Percentiles rank a stretch among this genome's conserved stretches.
Evolutionary conservation across 2,329 filamentous ascomycete genomes (phyloP).

Genomic region (Pseudogymnoascus sp.): DNA sequence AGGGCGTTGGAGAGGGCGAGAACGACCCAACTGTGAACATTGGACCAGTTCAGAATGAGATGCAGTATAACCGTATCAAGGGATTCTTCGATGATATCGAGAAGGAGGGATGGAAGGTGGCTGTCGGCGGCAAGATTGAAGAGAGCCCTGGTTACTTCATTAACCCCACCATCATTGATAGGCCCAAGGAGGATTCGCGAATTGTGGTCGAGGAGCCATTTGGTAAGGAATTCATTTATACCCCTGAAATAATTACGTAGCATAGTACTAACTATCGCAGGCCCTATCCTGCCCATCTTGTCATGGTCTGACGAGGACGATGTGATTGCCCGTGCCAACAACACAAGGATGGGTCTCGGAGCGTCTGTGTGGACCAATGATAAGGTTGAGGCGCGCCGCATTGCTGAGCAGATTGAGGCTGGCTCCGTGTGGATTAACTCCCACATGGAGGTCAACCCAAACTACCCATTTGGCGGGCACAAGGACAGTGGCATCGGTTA

Average conservation of each 20-base stretch:
- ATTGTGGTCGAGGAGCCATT: slow-evolving; percentile 54
- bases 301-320: slow-evolving; percentile 55
- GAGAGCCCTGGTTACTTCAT: slow-evolving; percentile 44
- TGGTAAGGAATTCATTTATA: slow-evolving; percentile 26
- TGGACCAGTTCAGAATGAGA: slow-evolving; percentile 55
- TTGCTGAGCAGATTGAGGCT: slow-evolving; percentile 48
- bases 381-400: slow-evolving; percentile 40
- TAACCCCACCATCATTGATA: slow-evolving; percentile 49
- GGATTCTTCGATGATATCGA: slow-evolving; percentile 47
- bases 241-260: neutral
- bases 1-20: slow-evolving; percentile 40
- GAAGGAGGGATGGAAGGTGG: slow-evolving; percentile 44
- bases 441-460: slow-evolving; percentile 39
- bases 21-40: slow-evolving; percentile 29
- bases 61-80: slow-evolving; percentile 55
- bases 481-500: slow-evolving; percentile 30
- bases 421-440: slow-evolving; percentile 58
- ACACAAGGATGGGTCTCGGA: slow-evolving; percentile 46
- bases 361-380: slow-evolving; percentile 53
- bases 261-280: slow-evolving; percentile 29
- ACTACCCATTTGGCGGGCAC: slow-evolving; percentile 31
- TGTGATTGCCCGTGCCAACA: slow-evolving; percentile 50
- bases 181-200: slow-evolving; percentile 46
- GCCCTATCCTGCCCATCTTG: slow-evolving; percentile 56
- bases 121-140: slow-evolving; percentile 30